These are phyloP conservation scores for Erodium chrysanthum DNA, from an alignment of 441 rosid genomes.

Conservation along the genomic window DNA sequence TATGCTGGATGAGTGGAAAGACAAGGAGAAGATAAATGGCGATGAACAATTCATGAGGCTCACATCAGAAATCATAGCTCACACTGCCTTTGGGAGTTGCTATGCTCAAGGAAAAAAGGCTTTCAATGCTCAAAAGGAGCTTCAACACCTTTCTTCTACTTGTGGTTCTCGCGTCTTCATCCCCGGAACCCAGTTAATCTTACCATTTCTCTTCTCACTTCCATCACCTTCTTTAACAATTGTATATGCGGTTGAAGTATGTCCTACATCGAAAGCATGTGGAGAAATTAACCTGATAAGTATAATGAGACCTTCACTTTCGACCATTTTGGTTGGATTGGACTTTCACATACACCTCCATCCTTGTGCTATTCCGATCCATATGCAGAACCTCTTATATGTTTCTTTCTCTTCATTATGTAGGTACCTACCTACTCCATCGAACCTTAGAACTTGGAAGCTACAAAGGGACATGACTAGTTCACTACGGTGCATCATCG, in stretches of 20 bases:
- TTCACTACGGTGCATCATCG: conserved; percentile 23
- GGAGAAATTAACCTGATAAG: too few relatives aligned
- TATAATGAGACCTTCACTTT: too few relatives aligned
- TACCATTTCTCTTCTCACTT: too few relatives aligned
- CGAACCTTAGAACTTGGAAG: conserved; percentile 37
- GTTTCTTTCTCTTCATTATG: too few relatives aligned
- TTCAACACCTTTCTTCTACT: conserved; percentile 20
- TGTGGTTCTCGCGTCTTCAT: conserved; percentile 20
- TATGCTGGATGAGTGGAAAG: conserved; percentile 31
- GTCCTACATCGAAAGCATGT: too few relatives aligned
- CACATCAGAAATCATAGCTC: conserved; percentile 35
- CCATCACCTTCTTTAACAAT: too few relatives aligned
- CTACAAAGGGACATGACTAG: conserved; percentile 32
- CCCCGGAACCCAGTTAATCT: conserved; percentile 39
- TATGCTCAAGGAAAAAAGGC: conserved; percentile 25
- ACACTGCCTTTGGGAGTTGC: conserved; percentile 43
- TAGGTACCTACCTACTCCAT: conserved; percentile 35
- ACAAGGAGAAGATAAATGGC: conserved; percentile 17
- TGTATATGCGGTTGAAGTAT: too few relatives aligned
- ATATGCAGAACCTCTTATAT: too few relatives aligned
- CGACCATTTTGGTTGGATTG: too few relatives aligned
- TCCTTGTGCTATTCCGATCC: too few relatives aligned
- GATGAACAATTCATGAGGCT: conserved; percentile 23
- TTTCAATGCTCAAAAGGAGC: conserved; percentile 27
- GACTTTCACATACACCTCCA: too few relatives aligned